These are phyloP conservation scores for Ogataea philodendri DNA, from an alignment of 805 yeast genomes.

Conservation along the genomic window DNA sequence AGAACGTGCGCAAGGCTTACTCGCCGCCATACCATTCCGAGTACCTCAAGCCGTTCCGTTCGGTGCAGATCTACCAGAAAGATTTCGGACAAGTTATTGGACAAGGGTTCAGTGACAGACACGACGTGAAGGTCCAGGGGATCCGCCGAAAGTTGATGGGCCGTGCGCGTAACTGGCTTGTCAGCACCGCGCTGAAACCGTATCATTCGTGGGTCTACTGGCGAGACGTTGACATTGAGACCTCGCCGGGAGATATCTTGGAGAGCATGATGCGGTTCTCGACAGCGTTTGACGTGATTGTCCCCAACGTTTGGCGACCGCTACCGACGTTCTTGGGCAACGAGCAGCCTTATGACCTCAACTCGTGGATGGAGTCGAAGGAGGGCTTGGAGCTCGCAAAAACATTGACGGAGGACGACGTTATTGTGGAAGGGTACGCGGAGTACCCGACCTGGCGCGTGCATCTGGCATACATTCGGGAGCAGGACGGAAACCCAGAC, in stretches of 20 bases:
- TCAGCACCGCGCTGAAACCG: constrained; percentile 70
- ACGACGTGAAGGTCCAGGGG: constrained; percentile 83
- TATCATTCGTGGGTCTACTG: constrained; percentile 90
- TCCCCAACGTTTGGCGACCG: constrained; percentile 96
- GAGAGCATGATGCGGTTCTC: constrained; percentile 65
- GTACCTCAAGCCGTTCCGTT: constrained; percentile 68
- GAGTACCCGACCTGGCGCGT: constrained; percentile 86
- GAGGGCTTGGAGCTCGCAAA: constrained; percentile 68
- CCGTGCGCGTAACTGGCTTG: constrained; percentile 81
- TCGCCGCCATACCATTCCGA: constrained; percentile 63
- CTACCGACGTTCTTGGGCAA: constrained; percentile 86
- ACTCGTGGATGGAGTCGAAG: constrained; percentile 92
- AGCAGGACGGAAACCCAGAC: constrained; percentile 55
- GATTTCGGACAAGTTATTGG: constrained; percentile 85
- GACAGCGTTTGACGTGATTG: constrained; percentile 64
- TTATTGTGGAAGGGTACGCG: constrained; percentile 84
- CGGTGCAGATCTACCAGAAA: constrained; percentile 75
- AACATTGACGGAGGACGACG: constrained; percentile 72
- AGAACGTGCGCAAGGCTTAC: constrained; percentile 56
- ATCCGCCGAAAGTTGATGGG: constrained; percentile 83
- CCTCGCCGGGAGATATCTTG: constrained; percentile 75
- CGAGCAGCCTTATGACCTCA: constrained; percentile 93
- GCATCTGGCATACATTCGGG: constrained; percentile 72
- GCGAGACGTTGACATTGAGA: constrained; percentile 85
- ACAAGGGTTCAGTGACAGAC: constrained; percentile 80